Evolutionary conservation across 805 yeast genomes (phyloP).

Genomic region (Groenewaldozyma tartarivorans): DNA sequence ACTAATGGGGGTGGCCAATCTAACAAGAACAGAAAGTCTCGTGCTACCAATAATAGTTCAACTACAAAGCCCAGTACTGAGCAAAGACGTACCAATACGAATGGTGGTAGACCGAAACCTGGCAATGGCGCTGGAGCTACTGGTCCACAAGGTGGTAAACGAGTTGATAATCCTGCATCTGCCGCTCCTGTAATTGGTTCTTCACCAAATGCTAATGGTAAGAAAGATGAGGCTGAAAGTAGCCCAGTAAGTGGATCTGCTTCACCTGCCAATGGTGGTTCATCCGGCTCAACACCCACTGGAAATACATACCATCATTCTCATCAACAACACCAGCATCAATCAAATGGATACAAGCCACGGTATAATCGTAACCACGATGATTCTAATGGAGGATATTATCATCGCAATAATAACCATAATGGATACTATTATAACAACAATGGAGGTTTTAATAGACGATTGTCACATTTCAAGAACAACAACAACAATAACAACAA

Average conservation of each 20-base stretch:
- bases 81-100: constrained; percentile 4
- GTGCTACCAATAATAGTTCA: neutral
- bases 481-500: too few relatives aligned
- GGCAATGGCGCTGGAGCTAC: neutral
- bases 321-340: neutral
- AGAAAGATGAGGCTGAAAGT: neutral
- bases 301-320: neutral
- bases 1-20: neutral
- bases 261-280: neutral
- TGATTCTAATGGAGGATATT: constrained; percentile 2
- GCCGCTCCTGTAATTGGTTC: neutral
- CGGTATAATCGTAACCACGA: constrained; percentile 2
- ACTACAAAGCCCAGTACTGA: neutral
- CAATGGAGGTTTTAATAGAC: constrained; percentile 7
- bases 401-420: constrained; percentile 8
- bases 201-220: neutral
- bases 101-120: constrained; percentile 3
- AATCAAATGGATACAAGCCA: constrained; percentile 1
- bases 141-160: too few relatives aligned
- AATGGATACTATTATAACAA: constrained; percentile 8
- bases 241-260: neutral
- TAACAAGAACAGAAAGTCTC: neutral
- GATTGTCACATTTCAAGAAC: constrained; percentile 15
- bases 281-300: neutral
- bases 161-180: neutral